These are phyloP conservation scores for Yarrowia hollandica DNA, from an alignment of 805 yeast species.

Conservation along the genomic window DNA sequence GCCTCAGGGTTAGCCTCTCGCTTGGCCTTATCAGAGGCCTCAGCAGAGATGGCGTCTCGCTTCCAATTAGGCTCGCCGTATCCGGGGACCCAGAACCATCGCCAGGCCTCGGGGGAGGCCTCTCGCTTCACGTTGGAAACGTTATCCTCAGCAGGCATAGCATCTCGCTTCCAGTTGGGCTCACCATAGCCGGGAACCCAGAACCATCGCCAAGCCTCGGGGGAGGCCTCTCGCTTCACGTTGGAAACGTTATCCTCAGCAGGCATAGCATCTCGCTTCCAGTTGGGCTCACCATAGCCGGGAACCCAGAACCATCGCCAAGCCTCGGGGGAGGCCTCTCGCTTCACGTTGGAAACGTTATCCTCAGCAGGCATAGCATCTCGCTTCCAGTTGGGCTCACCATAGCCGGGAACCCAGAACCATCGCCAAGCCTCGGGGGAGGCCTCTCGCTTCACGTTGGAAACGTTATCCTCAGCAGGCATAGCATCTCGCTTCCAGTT, in stretches of 20 bases:
- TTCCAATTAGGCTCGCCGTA: slow-evolving; percentile 25
- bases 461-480: not conserved
- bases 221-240: slow-evolving; percentile 8
- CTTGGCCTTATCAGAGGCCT: not conserved
- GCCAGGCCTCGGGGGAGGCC: slow-evolving; percentile 21
- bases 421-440: slow-evolving; percentile 20
- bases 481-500: slow-evolving; percentile 22
- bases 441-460: slow-evolving; percentile 1
- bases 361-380: not conserved
- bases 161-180: slow-evolving; percentile 26
- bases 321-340: slow-evolving; percentile 17
- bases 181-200: slow-evolving; percentile 1
- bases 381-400: slow-evolving; percentile 26
- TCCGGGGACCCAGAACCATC: slow-evolving; percentile 6
- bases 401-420: not conserved
- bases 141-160: not conserved
- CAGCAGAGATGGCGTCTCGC: slow-evolving; percentile 12
- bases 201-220: slow-evolving; percentile 21
- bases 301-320: slow-evolving; percentile 18
- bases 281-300: slow-evolving; percentile 8
- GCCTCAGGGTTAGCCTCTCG: slow-evolving; percentile 12
- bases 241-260: not conserved
- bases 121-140: not conserved
- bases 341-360: not conserved
- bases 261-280: slow-evolving; percentile 14